Conservation (phyloP, 306 rosid species). For the Acacia acuminata region DNA sequence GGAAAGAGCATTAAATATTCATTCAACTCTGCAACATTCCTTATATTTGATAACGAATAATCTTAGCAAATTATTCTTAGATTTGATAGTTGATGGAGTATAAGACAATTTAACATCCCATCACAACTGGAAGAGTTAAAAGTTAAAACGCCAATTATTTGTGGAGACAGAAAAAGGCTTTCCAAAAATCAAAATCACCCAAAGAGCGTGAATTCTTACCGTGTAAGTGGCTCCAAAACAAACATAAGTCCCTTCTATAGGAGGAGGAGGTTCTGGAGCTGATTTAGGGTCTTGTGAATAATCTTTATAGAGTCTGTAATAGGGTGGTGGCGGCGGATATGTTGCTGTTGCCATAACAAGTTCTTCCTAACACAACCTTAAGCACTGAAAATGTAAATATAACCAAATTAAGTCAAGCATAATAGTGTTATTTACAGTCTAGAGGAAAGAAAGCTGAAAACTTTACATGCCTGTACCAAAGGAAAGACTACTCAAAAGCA, state of each 20-base stretch:
- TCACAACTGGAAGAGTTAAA: neutral
- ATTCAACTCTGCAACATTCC: neutral
- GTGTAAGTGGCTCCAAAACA: slow-evolving; percentile 84
- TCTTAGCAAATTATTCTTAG: neutral
- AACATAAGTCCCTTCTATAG: slow-evolving; percentile 75
- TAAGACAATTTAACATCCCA: neutral
- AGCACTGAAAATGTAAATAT: slow-evolving; percentile 2
- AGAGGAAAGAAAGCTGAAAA: neutral
- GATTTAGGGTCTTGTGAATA: slow-evolving; percentile 76
- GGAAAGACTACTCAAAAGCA: neutral
- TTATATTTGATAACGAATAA: too few relatives aligned
- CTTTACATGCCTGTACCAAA: neutral
- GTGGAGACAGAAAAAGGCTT: neutral
- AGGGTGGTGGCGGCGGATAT: slow-evolving; percentile 93
- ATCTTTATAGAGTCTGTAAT: slow-evolving; percentile 84
- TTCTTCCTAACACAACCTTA: slow-evolving; percentile 20
- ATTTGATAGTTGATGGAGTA: neutral
- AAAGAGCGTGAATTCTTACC: slow-evolving; percentile 35
- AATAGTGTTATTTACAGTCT: neutral
- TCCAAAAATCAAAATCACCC: slow-evolving; percentile 11
- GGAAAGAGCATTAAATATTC: neutral
- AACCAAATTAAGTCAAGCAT: neutral
- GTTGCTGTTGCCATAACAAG: slow-evolving; percentile 79
- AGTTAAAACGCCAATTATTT: neutral
- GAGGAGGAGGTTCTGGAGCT: slow-evolving; percentile 85